Percentiles rank a stretch among this genome's conserved stretches.
phyloP scores from a whole-genome alignment of 129 eudicot species.

The sunflower (Helianthus annuus) region HanXRQr2.0-SUNRISE NC_035436.2:117148855-117149354 shows the following conservation, averaged over 20 bases:
- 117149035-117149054: not conserved
- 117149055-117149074: not conserved
- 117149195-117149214: not conserved
- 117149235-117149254: no score
- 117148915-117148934: no score
- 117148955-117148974: constrained; percentile 2
- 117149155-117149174: not conserved
- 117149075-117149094: not conserved
- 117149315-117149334: no score
- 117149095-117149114: constrained; percentile 1
- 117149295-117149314: no score
- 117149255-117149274: no score
- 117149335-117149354: no score
- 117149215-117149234: not conserved
- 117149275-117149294: no score
- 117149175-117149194: not conserved
- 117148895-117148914: no score
- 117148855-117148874: no score
- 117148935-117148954: not conserved
- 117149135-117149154: constrained; percentile 6
- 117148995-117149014: constrained; percentile 6
- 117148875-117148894: no score
- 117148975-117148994: constrained; percentile 12
- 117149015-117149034: not conserved
- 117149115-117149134: not conserved